Conservation (phyloP, 108 stramenopile genomes). For the Nitzschia palea region DNA sequence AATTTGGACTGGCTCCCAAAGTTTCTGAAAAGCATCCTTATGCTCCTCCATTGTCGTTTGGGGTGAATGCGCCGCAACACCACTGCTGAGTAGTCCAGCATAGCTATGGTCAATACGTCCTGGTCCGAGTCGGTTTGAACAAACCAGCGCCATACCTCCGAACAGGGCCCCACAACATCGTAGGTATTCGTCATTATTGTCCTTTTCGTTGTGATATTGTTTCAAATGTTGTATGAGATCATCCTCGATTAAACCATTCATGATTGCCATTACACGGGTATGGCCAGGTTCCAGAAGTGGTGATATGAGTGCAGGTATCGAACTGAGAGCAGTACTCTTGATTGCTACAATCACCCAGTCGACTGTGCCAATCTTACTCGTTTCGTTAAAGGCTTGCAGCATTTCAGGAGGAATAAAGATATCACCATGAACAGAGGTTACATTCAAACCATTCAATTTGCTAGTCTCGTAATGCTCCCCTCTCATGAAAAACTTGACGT, state of each 20-base stretch:
- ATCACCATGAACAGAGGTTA: slow-evolving; percentile 66
- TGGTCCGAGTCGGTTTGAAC: slow-evolving; percentile 68
- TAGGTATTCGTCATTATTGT: slow-evolving; percentile 21
- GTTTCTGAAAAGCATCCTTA: slow-evolving; percentile 44
- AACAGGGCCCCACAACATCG: slow-evolving; percentile 69
- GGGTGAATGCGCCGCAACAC: slow-evolving; percentile 31
- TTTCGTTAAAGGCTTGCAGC: slow-evolving; percentile 50
- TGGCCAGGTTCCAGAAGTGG: slow-evolving; percentile 53
- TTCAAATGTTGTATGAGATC: slow-evolving; percentile 56
- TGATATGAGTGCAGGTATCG: slow-evolving; percentile 53
- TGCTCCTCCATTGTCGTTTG: slow-evolving; percentile 19
- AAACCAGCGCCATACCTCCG: slow-evolving; percentile 84
- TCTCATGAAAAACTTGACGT: slow-evolving; percentile 77
- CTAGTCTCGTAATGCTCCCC: slow-evolving; percentile 59
- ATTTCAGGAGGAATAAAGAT: slow-evolving; percentile 60
- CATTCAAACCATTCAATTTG: slow-evolving; percentile 55
- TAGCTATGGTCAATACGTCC: slow-evolving; percentile 68
- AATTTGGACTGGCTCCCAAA: slow-evolving; percentile 59
- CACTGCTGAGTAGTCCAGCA: slow-evolving; percentile 58
- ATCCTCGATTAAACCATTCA: slow-evolving; percentile 87
- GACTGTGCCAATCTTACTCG: slow-evolving; percentile 41
- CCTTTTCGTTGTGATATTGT: slow-evolving; percentile 28
- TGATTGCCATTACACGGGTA: slow-evolving; percentile 72
- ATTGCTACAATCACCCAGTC: slow-evolving; percentile 84
- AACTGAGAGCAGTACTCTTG: slow-evolving; percentile 62